A percentile compares a stretch with the other conserved stretches of the same genome.
Conservation (phyloP, 805 yeast species). For the Cyberlindnera bimundalis region DNA sequence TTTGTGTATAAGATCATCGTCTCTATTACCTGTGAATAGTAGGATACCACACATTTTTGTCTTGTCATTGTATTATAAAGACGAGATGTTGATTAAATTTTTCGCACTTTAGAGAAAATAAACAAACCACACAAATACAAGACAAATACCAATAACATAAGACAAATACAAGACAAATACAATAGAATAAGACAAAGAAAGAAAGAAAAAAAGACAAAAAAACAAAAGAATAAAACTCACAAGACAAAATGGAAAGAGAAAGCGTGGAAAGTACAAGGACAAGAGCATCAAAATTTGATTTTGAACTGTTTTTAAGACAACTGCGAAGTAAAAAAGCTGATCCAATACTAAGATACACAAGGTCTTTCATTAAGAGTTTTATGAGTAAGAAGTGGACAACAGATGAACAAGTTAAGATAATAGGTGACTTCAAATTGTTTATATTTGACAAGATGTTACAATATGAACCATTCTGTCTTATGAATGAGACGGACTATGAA, state of each 20-base stretch:
- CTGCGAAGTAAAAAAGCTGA: conserved; percentile 76
- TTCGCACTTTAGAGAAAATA: not conserved
- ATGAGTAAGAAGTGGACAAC: conserved; percentile 57
- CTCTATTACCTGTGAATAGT: conserved; percentile 22
- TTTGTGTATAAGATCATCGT: conserved; percentile 34
- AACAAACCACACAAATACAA: no score
- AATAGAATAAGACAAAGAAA: conserved; percentile 1
- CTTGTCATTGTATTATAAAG: not conserved
- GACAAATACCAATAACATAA: not conserved
- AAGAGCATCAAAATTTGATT: conserved; percentile 55
- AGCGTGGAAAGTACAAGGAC: conserved; percentile 15
- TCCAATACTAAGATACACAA: conserved; percentile 81
- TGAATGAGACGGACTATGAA: conserved; percentile 55
- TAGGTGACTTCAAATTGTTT: conserved; percentile 73
- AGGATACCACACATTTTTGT: conserved; percentile 55
- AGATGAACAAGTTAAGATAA: conserved; percentile 72
- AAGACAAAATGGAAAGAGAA: conserved; percentile 11
- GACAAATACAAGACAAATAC: not conserved
- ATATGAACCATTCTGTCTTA: conserved; percentile 70
- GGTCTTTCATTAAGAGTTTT: conserved; percentile 80
- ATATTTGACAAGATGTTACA: conserved; percentile 57
- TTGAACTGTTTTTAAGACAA: conserved; percentile 71
- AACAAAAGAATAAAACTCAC: no score
- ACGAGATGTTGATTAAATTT: not conserved
- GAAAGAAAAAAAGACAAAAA: conserved; percentile 11